Evolutionary conservation across 495 filamentous ascomycete species (phyloP).

Genomic region (Aspergillus taichungensis): DNA sequence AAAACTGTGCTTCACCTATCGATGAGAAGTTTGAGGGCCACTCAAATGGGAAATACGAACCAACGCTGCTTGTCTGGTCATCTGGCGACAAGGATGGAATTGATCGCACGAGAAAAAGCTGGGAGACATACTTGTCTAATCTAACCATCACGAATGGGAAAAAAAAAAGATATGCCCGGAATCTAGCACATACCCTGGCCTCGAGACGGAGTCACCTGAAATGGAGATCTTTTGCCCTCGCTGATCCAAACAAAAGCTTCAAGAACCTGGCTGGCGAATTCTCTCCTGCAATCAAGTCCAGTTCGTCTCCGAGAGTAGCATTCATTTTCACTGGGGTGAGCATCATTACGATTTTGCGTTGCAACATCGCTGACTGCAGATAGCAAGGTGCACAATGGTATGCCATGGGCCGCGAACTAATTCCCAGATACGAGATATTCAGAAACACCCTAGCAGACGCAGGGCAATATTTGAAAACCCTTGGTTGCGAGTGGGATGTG

Average conservation of each 20-base stretch:
- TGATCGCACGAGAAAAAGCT: neutral
- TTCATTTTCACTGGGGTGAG: slow-evolving; percentile 23
- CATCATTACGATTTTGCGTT: no score
- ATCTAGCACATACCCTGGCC: slow-evolving; percentile 20
- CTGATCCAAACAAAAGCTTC: neutral
- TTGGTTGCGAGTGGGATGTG: slow-evolving; percentile 1
- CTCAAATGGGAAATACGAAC: neutral
- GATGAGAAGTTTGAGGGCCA: no score
- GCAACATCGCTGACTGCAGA: neutral
- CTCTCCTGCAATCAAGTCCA: neutral
- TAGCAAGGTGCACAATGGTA: slow-evolving; percentile 27
- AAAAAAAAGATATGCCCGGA: slow-evolving; percentile 3
- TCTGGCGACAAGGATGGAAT: slow-evolving; percentile 3
- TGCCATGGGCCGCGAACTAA: slow-evolving; percentile 20
- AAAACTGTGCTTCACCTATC: neutral
- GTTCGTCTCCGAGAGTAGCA: slow-evolving; percentile 2
- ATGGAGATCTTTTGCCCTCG: slow-evolving; percentile 11
- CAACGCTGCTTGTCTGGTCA: slow-evolving; percentile 6
- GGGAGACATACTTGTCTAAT: neutral
- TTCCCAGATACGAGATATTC: slow-evolving; percentile 9
- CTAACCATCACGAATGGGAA: neutral
- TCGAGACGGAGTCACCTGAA: slow-evolving; percentile 5
- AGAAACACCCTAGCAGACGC: slow-evolving; percentile 2
- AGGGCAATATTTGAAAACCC: slow-evolving; percentile 4
- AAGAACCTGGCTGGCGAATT: neutral